Base-by-base conservation (phyloP, 2,329 filamentous ascomycete genomes). In the Pestalotiopsis sp. region DNA sequence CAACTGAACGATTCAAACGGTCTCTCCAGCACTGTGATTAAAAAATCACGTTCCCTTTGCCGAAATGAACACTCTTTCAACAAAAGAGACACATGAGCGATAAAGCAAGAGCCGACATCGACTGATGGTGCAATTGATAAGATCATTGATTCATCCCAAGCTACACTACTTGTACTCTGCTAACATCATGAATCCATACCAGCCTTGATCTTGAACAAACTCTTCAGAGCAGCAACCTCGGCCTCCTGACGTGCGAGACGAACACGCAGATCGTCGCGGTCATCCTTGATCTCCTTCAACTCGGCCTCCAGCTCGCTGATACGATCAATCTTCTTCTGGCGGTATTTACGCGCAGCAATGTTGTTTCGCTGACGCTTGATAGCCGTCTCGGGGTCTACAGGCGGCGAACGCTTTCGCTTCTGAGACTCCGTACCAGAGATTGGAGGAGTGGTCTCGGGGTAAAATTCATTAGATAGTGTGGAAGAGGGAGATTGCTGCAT, bases 341-440 rank as follows among this genome's bases (percentile, higher is more conserved):
- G 88, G 76, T 92, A 93, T 70, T 91, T 90, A 70, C 90, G 86
- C 38, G 91, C 91, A n/a, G 91, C 91, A 70, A 92, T 84, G 14
- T 90, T 93, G 78, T 93, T 93, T 70, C 88, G 86, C 70, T 88
- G 87, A 36, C 91, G 89, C 78, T 92, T 92, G 75, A 84, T 75
- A 20, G 78, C 75, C 4, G 77, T 78, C 13, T 78, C 75, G 1
- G 75, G 71, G 68, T 79, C 78, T 13, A 73, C 74, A 1, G 74
- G 72, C 5, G 77, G 72, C 36, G 74, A 75, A 45, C 69, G 69
- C 65, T 70, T 70, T 13, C 73, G 75, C 52, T 5, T 56, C 65
- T 12, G 4, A 4, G 65, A 31, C 14, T 67, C 65, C n/a, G 68
- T 74, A 23, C 14, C 59, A 76, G 20, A n/a, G 17, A 61, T 45